Evolutionary conservation across 2,329 filamentous ascomycete species (phyloP).

Genomic region (Hymenoscyphus albidus): DNA sequence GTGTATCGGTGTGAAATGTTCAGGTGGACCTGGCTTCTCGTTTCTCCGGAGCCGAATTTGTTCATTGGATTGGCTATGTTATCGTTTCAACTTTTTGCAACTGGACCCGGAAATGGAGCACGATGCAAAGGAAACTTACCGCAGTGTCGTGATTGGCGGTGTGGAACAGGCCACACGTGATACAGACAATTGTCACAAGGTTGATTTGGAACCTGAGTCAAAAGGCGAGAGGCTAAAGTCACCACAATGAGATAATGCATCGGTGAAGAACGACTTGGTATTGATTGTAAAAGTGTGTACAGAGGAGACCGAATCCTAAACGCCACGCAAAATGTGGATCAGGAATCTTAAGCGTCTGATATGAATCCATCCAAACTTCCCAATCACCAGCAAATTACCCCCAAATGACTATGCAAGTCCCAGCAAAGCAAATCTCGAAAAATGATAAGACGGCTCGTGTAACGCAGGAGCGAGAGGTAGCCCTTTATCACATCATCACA

Average conservation of each 20-base stretch:
- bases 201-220: not conserved
- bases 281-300: constrained; percentile 22
- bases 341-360: constrained; percentile 19
- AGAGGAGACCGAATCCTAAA: constrained; percentile 27
- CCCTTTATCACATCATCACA: constrained; percentile 63
- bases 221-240: not conserved
- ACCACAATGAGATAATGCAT: constrained; percentile 1
- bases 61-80: not conserved
- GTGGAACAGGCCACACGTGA: constrained; percentile 16
- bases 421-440: constrained; percentile 22
- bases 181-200: constrained; percentile 2
- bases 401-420: constrained; percentile 27
- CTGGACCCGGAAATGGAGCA: not conserved
- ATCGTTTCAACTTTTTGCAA: not conserved
- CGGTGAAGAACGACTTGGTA: constrained; percentile 15
- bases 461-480: constrained; percentile 1
- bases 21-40: not conserved
- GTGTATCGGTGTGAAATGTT: constrained; percentile 2
- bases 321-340: constrained; percentile 25
- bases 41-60: not conserved
- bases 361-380: constrained; percentile 13
- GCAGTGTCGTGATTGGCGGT: constrained; percentile 15
- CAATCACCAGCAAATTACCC: constrained; percentile 22
- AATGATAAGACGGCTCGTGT: constrained; percentile 20
- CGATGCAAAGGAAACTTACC: not conserved